Percentiles rank a stretch among this genome's conserved stretches.
Conservation (phyloP, 169 alveolate genomes). For the Prorocentrum cordatum region DNA sequence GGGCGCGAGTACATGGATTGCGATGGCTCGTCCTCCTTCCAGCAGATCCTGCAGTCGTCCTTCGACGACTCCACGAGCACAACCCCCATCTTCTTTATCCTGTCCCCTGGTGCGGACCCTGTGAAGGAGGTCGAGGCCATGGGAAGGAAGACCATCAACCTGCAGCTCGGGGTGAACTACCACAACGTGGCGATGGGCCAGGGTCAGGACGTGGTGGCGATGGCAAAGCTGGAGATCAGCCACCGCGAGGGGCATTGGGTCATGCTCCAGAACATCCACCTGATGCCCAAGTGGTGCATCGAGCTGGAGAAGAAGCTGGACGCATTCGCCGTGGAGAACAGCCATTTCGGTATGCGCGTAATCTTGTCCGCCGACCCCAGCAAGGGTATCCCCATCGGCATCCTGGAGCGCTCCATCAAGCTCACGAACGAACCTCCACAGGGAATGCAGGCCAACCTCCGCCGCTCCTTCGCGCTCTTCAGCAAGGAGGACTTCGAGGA, state of each 20-base stretch:
- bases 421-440: conserved; percentile 78
- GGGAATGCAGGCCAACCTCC: conserved; percentile 90
- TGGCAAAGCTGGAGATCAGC: conserved; percentile 85
- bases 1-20: conserved; percentile 87
- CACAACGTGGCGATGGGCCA: conserved; percentile 91
- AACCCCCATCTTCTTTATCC: conserved; percentile 90
- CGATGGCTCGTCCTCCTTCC: conserved; percentile 84
- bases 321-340: conserved; percentile 83
- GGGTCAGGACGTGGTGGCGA: conserved; percentile 90
- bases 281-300: conserved; percentile 89
- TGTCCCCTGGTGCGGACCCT: conserved; percentile 93
- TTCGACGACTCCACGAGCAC: conserved; percentile 85
- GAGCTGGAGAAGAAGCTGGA: conserved; percentile 89
- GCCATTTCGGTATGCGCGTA: conserved; percentile 88
- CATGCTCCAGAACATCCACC: conserved; percentile 88
- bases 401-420: conserved; percentile 91
- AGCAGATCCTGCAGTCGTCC: conserved; percentile 67
- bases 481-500: conserved; percentile 77
- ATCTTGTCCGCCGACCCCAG: conserved; percentile 89
- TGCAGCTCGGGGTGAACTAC: conserved; percentile 80
- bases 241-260: conserved; percentile 95
- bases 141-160: conserved; percentile 75
- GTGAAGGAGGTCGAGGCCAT: conserved; percentile 87
- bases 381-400: conserved; percentile 88
- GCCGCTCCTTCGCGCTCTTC: conserved; percentile 91